phyloP scores from a whole-genome alignment of 495 filamentous ascomycete genomes.

The Trichoderma orchidacearum region DNA sequence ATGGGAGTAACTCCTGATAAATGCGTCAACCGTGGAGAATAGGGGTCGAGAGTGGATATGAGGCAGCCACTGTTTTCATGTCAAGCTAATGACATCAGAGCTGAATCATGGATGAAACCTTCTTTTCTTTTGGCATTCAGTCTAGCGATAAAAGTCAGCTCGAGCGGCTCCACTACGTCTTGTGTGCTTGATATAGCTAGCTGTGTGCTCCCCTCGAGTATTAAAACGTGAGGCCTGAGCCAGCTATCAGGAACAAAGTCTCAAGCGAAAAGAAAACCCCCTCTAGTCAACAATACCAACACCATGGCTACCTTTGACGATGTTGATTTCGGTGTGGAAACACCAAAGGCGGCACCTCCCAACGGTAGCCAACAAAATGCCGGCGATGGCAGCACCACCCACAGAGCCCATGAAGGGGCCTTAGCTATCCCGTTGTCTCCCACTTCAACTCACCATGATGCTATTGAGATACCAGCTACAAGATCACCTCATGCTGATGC shows the following conservation, averaged over 20 bases:
- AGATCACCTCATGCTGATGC: conserved; percentile 58
- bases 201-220: background rate
- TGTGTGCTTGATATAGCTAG: too few species aligned
- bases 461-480: conserved; percentile 60
- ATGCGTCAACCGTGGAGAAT: background rate
- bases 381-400: background rate
- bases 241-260: background rate
- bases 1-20: background rate
- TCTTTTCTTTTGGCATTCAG: background rate
- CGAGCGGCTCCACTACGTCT: background rate
- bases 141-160: background rate
- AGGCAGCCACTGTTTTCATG: background rate
- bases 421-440: conserved; percentile 12
- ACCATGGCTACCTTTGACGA: conserved; percentile 54
- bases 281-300: conserved; percentile 10
- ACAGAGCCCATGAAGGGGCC: conserved; percentile 3
- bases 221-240: background rate
- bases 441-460: conserved; percentile 14
- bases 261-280: background rate
- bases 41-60: background rate
- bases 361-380: conserved; percentile 1
- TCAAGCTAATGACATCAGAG: conserved; percentile 2
- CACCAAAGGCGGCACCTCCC: conserved; percentile 1
- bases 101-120: background rate
- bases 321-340: conserved; percentile 33